Conservation (phyloP, 2,329 filamentous ascomycete genomes). For the Plectosphaerella plurivora region DNA sequence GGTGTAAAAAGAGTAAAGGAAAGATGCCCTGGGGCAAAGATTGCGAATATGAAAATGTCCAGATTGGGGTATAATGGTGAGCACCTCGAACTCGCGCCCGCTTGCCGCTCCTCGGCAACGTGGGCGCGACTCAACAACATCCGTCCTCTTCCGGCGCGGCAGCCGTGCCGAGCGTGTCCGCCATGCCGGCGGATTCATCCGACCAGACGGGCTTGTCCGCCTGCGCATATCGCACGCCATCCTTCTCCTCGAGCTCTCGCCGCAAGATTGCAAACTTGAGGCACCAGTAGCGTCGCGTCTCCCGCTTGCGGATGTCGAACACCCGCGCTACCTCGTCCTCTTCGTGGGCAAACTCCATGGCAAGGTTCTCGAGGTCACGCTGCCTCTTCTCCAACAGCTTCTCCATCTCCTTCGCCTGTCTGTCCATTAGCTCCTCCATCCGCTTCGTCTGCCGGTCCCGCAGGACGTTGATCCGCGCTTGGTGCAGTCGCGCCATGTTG, state of each 20-base stretch:
- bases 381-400: conserved; percentile 39
- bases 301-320: conserved; percentile 40
- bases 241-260: conserved; percentile 43
- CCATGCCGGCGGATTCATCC: conserved; percentile 13
- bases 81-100: too few species aligned
- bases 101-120: not conserved
- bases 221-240: conserved; percentile 36
- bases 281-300: conserved; percentile 45
- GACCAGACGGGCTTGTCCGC: conserved; percentile 36
- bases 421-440: conserved; percentile 53
- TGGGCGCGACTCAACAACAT: not conserved
- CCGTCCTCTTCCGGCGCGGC: not conserved
- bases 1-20: too few species aligned
- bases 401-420: conserved; percentile 48
- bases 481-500: conserved; percentile 53
- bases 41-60: too few species aligned
- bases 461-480: conserved; percentile 60
- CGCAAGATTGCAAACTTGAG: conserved; percentile 49
- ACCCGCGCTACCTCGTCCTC: conserved; percentile 39
- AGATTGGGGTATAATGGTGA: too few species aligned
- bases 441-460: conserved; percentile 59
- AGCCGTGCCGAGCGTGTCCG: not conserved
- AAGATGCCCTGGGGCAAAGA: too few species aligned
- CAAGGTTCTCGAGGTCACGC: conserved; percentile 44
- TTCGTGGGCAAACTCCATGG: conserved; percentile 42